Evolutionary conservation across 495 filamentous ascomycete genomes (phyloP).

Genomic region (Trichoderma reesei): DNA sequence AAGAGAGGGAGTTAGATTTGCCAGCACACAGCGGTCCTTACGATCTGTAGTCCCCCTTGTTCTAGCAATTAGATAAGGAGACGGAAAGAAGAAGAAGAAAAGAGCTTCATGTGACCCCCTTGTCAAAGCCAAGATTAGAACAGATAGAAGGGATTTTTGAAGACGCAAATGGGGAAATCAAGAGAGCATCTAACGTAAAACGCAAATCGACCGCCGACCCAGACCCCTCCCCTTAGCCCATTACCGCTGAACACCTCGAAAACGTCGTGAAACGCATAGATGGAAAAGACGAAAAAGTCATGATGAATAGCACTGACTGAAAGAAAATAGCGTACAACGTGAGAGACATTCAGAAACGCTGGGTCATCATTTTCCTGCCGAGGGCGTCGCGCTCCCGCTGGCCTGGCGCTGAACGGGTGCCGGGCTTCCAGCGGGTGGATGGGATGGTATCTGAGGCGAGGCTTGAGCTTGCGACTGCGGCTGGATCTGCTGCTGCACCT

Average conservation of each 20-base stretch:
- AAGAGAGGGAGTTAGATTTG: too few species aligned
- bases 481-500: conserved; percentile 17
- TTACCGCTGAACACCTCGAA: not conserved
- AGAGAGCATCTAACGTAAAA: not conserved
- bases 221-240: not conserved
- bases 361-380: not conserved
- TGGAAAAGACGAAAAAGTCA: too few species aligned
- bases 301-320: too few species aligned
- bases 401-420: conserved; percentile 16
- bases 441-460: conserved; percentile 10
- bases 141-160: not conserved
- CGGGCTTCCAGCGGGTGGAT: conserved; percentile 11
- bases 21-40: not conserved
- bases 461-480: conserved; percentile 12
- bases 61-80: not conserved
- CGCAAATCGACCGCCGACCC: not conserved
- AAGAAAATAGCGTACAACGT: not conserved
- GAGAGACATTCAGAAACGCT: conserved; percentile 6
- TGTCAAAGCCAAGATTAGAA: not conserved
- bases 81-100: not conserved
- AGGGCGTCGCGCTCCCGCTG: conserved; percentile 13
- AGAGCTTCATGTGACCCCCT: not conserved
- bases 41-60: not conserved
- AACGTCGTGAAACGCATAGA: not conserved
- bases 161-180: not conserved